Evolutionary conservation across 371 early-diverging fungal genomes (phyloP), one percentile per base, ranked within the genome.

Genomic region (Fennellomyces sp.): DNA sequence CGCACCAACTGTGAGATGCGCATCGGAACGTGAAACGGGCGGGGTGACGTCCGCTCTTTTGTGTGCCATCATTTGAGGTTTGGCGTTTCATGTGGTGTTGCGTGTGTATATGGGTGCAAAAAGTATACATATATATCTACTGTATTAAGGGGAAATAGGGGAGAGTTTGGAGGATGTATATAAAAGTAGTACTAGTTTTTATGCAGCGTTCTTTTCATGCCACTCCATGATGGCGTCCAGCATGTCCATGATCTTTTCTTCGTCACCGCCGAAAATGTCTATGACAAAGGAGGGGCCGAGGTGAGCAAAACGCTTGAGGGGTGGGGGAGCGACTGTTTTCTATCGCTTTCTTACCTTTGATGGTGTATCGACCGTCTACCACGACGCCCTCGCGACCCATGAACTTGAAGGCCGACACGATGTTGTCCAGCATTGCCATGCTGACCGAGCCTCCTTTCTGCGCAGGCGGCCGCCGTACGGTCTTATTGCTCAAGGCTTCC

Each of bases 231-330:
- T 62, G 12, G 63, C 68, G 19, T 68, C 68, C 29, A 86, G 65
- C 83, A 86, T 80, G 42, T 75, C 59, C 56, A 78, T 60, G 45
- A 86, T 81, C 62, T 82, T 86, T 5, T 72, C 76, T 60, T 86
- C 84, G 27, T 80, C 80, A 17, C 84, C 86, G 56, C 78, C 75
- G 65, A 76, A 83, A 38, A 86, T 70, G 50, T 86, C 86, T 76
- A 52, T 21, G 31, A n/a, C n/a, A n/a, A n/a, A n/a, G n/a, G n/a
- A n/a, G n/a, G n/a, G n/a, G n/a, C n/a, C n/a, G n/a, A n/a, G n/a
- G n/a, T n/a, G n/a, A n/a, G n/a, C n/a, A n/a, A n/a, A n/a, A n/a
- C n/a, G n/a, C n/a, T n/a, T n/a, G n/a, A n/a, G n/a, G n/a, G n/a
- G n/a, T n/a, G n/a, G n/a, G n/a, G n/a, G n/a, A n/a, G n/a, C n/a